Evolutionary conservation across 1,284 basidiomycete species (phyloP), one percentile per base, ranked within the genome.

Genomic region (Sanghuangporus baumii): DNA sequence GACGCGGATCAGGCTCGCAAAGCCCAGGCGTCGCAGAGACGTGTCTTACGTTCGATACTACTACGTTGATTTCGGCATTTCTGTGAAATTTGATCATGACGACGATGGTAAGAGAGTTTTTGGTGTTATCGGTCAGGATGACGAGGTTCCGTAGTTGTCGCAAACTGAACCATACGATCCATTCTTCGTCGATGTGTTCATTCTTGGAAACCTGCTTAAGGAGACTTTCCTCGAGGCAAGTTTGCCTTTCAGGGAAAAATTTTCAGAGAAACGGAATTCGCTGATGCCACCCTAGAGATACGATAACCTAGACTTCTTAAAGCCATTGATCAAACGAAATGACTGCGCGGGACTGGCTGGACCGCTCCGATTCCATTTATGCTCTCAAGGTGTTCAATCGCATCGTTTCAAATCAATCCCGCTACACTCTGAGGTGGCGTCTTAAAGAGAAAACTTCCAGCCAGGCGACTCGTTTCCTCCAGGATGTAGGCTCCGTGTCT

Each of bases 21-120:
- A 1, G 64, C 62, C 68, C 79, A 59, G 80, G 78, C 31, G 76
- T 75, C 0, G 57, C 76, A 9, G 78, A 78, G 56, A 57, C 2
- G 20, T 57, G 18, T 14, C 20, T 9, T 8, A 1, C 4, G 62
- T 69, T 2, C 71, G 65, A 47, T 78, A 78, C 57, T 73, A 73
- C 51, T 67, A 68, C 57, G 69, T 69, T n/a, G 73, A 79, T 60
- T 79, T 79, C 26, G 77, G 76, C 0, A 59, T 78, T 9, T 78
- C 78, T 6, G 18, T 8, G 8, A 14, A 16, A 7, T 61, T 26
- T 55, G n/a, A 43, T 6, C 12, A 40, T 38, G n/a, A 26, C 4
- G 20, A 40, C 16, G 8, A 43, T 20, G 5, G 2, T n/a, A 18
- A n/a, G 9, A 20, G 43, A 11, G 36, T 43, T 4, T 38, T 23